phyloP scores from a whole-genome alignment of 352 stramenopile species.

The Phytophthora idaei region DNA sequence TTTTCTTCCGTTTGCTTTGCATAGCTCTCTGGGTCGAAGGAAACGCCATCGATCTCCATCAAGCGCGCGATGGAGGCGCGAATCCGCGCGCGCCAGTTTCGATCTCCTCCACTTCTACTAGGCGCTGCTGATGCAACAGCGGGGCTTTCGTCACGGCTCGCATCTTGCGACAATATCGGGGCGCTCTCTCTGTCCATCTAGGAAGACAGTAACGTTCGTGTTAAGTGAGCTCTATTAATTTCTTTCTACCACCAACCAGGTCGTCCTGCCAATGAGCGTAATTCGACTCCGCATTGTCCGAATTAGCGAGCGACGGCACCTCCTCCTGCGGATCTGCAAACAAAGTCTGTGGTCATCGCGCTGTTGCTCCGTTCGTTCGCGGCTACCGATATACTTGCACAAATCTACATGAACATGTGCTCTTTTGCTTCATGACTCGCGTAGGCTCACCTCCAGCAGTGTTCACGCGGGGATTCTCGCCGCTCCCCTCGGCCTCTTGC shows the following conservation, averaged over 20 bases:
- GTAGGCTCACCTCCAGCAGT: conserved; percentile 25
- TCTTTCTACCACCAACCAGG: conserved; percentile 11
- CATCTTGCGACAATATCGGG: not conserved
- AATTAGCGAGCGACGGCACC: conserved; percentile 1
- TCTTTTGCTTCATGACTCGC: not conserved
- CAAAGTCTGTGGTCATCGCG: conserved; percentile 19
- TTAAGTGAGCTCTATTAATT: conserved; percentile 11
- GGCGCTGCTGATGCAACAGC: not conserved
- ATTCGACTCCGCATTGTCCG: not conserved
- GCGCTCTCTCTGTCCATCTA: conserved; percentile 1
- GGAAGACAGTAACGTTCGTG: not conserved
- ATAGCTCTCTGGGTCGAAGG: conserved; percentile 21
- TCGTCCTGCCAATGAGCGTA: not conserved
- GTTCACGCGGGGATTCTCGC: not conserved
- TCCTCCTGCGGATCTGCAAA: conserved; percentile 6
- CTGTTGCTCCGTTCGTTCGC: not conserved
- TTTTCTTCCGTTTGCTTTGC: conserved; percentile 37
- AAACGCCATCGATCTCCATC: conserved; percentile 39
- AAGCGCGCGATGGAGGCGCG: conserved; percentile 35
- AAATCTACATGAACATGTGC: too few relatives aligned
- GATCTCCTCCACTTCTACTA: conserved; percentile 2
- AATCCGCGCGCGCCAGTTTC: conserved; percentile 30
- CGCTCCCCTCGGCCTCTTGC: not conserved
- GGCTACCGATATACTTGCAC: too few relatives aligned
- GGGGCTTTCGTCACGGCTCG: not conserved